These are phyloP conservation scores for Tubosaeta sp. DNA, from an alignment of 768 basidiomycete species.

Conservation along the genomic window DNA sequence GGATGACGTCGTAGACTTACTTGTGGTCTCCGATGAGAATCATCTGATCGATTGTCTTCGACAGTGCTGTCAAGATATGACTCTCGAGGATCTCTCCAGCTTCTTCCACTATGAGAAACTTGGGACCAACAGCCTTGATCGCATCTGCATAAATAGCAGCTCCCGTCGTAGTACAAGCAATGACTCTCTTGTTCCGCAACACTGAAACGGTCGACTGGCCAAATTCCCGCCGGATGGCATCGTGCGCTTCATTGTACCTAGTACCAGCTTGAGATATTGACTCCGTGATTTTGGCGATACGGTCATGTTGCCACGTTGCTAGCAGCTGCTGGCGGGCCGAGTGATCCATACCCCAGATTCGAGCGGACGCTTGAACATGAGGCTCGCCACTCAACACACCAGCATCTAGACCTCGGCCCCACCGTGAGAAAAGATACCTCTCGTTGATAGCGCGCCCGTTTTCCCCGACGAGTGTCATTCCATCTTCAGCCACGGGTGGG, in stretches of 20 bases:
- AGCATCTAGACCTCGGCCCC: constrained; percentile 41
- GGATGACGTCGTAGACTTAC: constrained; percentile 31
- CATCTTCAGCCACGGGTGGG: constrained; percentile 35
- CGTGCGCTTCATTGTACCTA: constrained; percentile 37
- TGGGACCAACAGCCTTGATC: constrained; percentile 42
- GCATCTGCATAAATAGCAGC: constrained; percentile 54
- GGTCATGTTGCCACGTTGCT: constrained; percentile 32
- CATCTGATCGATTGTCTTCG: constrained; percentile 42
- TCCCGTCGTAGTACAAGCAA: constrained; percentile 67
- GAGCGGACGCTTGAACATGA: constrained; percentile 22
- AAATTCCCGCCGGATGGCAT: constrained; percentile 33
- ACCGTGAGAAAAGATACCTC: constrained; percentile 44
- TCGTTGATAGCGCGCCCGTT: constrained; percentile 35
- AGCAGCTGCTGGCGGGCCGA: constrained; percentile 27
- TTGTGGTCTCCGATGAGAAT: constrained; percentile 72
- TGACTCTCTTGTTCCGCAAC: constrained; percentile 47
- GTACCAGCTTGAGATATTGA: constrained; percentile 27
- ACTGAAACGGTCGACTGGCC: constrained; percentile 28
- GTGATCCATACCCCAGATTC: constrained; percentile 38
- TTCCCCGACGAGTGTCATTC: constrained; percentile 42
- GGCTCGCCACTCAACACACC: constrained; percentile 36
- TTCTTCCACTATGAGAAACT: constrained; percentile 62
- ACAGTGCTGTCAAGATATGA: constrained; percentile 58
- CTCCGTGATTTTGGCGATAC: constrained; percentile 30
- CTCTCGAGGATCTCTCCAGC: constrained; percentile 70